Conservation (phyloP, 345 rosid species). For the Populus euphratica region DNA sequence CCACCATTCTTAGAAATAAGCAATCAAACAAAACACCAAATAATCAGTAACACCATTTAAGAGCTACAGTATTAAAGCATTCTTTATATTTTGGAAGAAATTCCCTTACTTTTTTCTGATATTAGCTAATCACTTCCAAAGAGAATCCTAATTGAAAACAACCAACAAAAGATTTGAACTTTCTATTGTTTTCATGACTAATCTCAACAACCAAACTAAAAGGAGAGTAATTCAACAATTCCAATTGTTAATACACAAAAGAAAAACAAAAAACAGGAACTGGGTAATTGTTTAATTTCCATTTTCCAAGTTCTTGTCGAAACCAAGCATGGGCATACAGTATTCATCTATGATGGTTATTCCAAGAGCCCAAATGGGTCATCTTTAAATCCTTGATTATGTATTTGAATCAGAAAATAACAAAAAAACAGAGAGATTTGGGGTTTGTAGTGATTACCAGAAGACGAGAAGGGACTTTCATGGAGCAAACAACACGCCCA, state of each 20-base stretch:
- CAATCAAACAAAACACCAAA: not conserved
- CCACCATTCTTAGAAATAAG: constrained; percentile 58
- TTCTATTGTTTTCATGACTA: too few species aligned
- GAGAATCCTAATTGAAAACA: not conserved
- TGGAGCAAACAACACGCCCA: constrained; percentile 77
- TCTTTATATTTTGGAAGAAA: not conserved
- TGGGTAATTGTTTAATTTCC: not conserved
- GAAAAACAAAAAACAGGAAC: not conserved
- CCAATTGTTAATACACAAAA: not conserved
- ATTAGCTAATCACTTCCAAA: not conserved
- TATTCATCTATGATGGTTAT: too few species aligned
- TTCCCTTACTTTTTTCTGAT: not conserved
- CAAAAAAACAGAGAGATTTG: not conserved
- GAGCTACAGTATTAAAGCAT: not conserved
- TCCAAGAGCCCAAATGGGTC: not conserved
- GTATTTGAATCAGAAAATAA: not conserved
- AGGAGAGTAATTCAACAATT: too few species aligned
- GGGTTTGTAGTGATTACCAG: constrained; percentile 36
- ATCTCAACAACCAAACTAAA: too few species aligned
- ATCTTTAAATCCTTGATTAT: too few species aligned
- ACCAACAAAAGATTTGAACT: too few species aligned
- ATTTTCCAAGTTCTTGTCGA: too few species aligned
- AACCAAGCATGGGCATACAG: too few species aligned
- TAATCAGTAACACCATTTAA: not conserved
- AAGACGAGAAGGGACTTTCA: constrained; percentile 70